phyloP scores from a whole-genome alignment of 371 early-diverging fungal genomes.

The Dichotomocladium elegans region DNA sequence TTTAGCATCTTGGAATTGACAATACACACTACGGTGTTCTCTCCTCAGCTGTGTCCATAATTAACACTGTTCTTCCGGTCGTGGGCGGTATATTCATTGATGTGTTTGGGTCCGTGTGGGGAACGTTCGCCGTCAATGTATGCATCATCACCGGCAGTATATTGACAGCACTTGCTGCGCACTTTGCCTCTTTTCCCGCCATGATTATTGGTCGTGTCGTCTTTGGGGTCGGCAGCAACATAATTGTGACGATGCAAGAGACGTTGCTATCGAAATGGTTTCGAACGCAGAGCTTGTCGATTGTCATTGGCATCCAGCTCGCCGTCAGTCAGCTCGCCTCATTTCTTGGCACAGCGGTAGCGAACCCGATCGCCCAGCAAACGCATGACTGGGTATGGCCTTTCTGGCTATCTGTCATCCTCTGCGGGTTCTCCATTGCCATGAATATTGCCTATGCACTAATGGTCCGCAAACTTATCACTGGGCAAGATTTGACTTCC shows the following conservation, averaged over 20 bases:
- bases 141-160: constrained; percentile 42
- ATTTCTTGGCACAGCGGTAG: constrained; percentile 45
- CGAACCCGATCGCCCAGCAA: constrained; percentile 33
- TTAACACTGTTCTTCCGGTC: constrained; percentile 56
- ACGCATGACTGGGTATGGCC: constrained; percentile 49
- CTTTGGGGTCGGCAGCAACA: constrained; percentile 52
- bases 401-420: constrained; percentile 46
- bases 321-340: constrained; percentile 46
- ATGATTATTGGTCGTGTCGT: constrained; percentile 49
- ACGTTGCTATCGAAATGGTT: constrained; percentile 58
- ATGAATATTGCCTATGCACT: constrained; percentile 47
- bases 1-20: constrained; percentile 30
- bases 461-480: constrained; percentile 25
- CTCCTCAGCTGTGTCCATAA: constrained; percentile 43
- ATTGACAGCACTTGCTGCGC: constrained; percentile 42
- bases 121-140: constrained; percentile 38
- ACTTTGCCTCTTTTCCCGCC: constrained; percentile 30
- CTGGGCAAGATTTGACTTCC: constrained; percentile 2
- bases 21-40: constrained; percentile 55
- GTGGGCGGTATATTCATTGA: constrained; percentile 48
- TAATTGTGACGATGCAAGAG: constrained; percentile 59
- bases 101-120: constrained; percentile 50
- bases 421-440: constrained; percentile 43
- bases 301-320: constrained; percentile 47
- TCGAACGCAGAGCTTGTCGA: constrained; percentile 30